Conservation (phyloP, 2,329 filamentous ascomycete genomes). For the Clonostachys solani region DNA sequence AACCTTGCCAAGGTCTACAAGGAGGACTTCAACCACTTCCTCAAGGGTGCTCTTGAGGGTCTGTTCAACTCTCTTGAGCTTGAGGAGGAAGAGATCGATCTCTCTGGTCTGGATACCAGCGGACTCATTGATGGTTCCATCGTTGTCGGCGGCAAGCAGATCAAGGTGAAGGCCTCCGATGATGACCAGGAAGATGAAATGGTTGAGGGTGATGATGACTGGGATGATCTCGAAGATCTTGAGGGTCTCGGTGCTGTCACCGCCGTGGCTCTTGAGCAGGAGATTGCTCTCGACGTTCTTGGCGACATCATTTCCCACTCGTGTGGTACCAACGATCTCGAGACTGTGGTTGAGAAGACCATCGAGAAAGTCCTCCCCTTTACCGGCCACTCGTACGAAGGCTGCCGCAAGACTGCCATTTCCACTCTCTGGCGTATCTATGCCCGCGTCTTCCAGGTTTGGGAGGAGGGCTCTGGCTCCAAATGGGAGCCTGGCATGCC, state of each 20-base stretch:
- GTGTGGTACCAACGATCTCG: constrained; percentile 64
- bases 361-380: constrained; percentile 78
- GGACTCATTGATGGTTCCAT: constrained; percentile 74
- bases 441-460: constrained; percentile 82
- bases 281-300: constrained; percentile 92
- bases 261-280: constrained; percentile 90
- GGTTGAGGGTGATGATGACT: constrained; percentile 45
- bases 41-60: constrained; percentile 72
- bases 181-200: constrained; percentile 51
- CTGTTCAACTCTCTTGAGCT: constrained; percentile 83
- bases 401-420: constrained; percentile 87
- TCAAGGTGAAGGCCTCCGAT: constrained; percentile 64
- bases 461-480: constrained; percentile 66
- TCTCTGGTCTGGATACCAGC: constrained; percentile 52
- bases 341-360: constrained; percentile 85
- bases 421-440: constrained; percentile 92
- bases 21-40: constrained; percentile 75
- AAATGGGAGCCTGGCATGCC: constrained; percentile 92
- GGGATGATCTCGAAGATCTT: constrained; percentile 71
- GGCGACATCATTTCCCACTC: constrained; percentile 89
- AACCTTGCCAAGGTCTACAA: constrained; percentile 92
- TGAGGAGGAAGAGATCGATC: constrained; percentile 81
- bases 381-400: constrained; percentile 86
- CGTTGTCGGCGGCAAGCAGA: constrained; percentile 75
- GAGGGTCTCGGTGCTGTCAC: constrained; percentile 81